Evolutionary conservation across 2,329 filamentous ascomycete species (phyloP), one percentile per base, ranked within the genome.

Genomic region (Xylariaceae sp.): DNA sequence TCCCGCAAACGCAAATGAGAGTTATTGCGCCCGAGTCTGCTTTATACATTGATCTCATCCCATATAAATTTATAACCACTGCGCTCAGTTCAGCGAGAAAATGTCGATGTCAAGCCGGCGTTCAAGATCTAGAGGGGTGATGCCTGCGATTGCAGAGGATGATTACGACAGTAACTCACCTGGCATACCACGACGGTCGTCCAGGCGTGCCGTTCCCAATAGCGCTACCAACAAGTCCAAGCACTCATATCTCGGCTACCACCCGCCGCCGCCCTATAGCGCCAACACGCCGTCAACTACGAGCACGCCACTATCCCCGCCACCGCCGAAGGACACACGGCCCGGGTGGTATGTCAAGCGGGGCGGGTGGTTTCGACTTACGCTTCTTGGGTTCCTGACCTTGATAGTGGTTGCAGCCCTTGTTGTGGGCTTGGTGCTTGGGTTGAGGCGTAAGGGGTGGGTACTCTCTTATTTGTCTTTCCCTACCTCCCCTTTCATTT

Each of bases 111-210:
- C 26, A 21, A 32, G 26, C 11, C 26, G 27, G 9, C 42, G 26
- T 8, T 33, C 23, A n/a, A 6, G 11, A 16, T 33, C 26, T 7
- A 30, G 29, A 42, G 64, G 67, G 27, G 64, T 65, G 30, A 68
- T 76, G 65, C 72, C 73, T 16, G 64, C 73, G 48, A 73, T 75
- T 49, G 65, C 64, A 24, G 73, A 76, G 62, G 66, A 73, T 56
- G 39, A 39, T 23, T 24, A 29, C 23, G 23, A 15, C 69, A 71
- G 36, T 16, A 47, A 9, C 61, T 61, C 15, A 57, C 60, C 26
- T 37, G 21, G 57, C 56, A 27, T 65, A 67, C 11, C 64, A 70
- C 3, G 67, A 66, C 13, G 61, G 71, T 4, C 70, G 66, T 20
- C 63, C 15, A 43, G 10, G 21, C 18, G 30, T 16, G 18, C 15